Percentiles rank a stretch among this genome's conserved stretches.
phyloP scores from a whole-genome alignment of 371 early-diverging fungal species.

The Lichtheimia hyalospora region DNA sequence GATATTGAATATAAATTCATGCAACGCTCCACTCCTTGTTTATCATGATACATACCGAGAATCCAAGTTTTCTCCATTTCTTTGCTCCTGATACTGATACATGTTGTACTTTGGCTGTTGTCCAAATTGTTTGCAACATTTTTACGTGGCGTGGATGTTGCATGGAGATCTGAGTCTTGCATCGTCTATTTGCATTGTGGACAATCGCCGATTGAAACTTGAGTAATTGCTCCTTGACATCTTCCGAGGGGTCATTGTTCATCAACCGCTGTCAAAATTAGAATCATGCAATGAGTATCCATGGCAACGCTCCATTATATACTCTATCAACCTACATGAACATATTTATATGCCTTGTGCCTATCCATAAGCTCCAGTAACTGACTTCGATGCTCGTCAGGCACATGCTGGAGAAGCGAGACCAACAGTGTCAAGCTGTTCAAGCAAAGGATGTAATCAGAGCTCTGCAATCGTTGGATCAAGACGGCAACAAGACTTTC shows the following conservation, averaged over 20 bases:
- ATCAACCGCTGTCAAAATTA: constrained; percentile 43
- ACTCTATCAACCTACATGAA: constrained; percentile 36
- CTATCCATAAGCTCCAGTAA: constrained; percentile 49
- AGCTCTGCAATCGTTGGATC: constrained; percentile 59
- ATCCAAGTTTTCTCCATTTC: constrained; percentile 70
- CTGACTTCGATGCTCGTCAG: constrained; percentile 50
- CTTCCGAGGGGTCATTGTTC: constrained; percentile 60
- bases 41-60: constrained; percentile 57
- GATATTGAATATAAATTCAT: not conserved
- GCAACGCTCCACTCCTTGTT: not conserved
- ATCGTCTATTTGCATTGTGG: constrained; percentile 51
- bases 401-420: constrained; percentile 59
- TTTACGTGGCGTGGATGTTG: constrained; percentile 47
- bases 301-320: not conserved
- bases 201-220: constrained; percentile 68
- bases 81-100: constrained; percentile 29
- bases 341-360: constrained; percentile 39
- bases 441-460: constrained; percentile 64
- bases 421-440: constrained; percentile 65
- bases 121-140: constrained; percentile 61
- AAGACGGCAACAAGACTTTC: constrained; percentile 52
- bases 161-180: constrained; percentile 48
- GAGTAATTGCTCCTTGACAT: constrained; percentile 57
- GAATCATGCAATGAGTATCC: not conserved
- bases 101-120: constrained; percentile 44